A percentile compares a stretch with the other conserved stretches of the same genome.
These are phyloP conservation scores for Aspergillus panamensis DNA, from an alignment of 495 filamentous ascomycete species.

Conservation along the genomic window DNA sequence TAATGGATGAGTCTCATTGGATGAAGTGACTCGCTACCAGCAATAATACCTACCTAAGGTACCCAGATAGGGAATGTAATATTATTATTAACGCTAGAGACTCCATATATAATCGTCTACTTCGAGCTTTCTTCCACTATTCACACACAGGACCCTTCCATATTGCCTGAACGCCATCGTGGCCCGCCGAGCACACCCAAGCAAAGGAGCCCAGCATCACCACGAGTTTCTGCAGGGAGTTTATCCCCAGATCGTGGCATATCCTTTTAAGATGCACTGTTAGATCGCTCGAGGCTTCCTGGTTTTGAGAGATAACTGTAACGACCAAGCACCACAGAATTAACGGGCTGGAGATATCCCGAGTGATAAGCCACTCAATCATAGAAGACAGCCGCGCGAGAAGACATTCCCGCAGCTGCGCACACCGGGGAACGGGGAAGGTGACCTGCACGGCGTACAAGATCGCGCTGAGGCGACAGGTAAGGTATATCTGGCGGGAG, in stretches of 20 bases:
- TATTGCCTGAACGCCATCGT: neutral
- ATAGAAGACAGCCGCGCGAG: neutral
- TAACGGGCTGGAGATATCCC: neutral
- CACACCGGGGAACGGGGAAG: neutral
- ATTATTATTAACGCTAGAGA: too few relatives aligned
- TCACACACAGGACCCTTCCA: neutral
- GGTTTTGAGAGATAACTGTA: neutral
- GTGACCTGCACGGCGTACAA: constrained; percentile 9
- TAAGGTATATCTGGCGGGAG: constrained; percentile 6
- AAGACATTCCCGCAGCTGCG: neutral
- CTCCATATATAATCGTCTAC: too few relatives aligned
- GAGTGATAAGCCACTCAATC: neutral
- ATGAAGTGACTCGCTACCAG: too few relatives aligned
- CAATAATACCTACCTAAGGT: too few relatives aligned
- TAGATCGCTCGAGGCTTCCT: neutral
- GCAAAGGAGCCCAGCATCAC: constrained; percentile 1
- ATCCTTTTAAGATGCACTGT: neutral
- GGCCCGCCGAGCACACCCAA: constrained; percentile 5
- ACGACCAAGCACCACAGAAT: constrained; percentile 7
- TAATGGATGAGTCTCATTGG: too few relatives aligned
- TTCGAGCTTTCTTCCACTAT: too few relatives aligned
- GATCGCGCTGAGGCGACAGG: constrained; percentile 1
- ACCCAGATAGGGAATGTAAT: too few relatives aligned
- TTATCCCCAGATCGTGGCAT: neutral
- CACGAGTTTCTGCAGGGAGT: neutral